Percentiles rank a stretch among this genome's conserved stretches.
Evolutionary conservation across 2,329 filamentous ascomycete genomes (phyloP).

Genomic region (Sporothrix schenckii): DNA sequence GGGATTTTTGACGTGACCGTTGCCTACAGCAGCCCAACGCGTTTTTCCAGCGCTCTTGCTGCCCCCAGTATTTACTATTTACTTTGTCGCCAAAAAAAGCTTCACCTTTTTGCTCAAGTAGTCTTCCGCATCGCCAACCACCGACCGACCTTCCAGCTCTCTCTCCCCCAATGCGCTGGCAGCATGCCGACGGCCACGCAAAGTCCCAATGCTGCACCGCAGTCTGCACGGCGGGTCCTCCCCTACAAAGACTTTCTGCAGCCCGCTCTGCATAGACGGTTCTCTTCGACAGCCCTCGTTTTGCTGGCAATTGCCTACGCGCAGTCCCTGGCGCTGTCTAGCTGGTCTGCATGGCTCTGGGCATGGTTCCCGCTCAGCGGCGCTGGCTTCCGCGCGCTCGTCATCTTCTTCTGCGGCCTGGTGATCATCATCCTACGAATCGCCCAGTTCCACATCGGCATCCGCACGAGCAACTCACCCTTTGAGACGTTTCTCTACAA

Average conservation of each 20-base stretch:
- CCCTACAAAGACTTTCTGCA: slow-evolving; percentile 89
- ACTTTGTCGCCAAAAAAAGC: slow-evolving; percentile 32
- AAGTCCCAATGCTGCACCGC: slow-evolving; percentile 29
- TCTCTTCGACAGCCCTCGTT: slow-evolving; percentile 73
- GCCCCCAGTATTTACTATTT: slow-evolving; percentile 29
- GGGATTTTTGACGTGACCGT: slow-evolving; percentile 21
- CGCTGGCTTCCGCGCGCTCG: slow-evolving; percentile 71
- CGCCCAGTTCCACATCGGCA: slow-evolving; percentile 75
- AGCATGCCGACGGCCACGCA: slow-evolving; percentile 53
- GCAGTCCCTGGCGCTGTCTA: slow-evolving; percentile 70
- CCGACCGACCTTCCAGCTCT: neutral
- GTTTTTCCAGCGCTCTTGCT: slow-evolving; percentile 27
- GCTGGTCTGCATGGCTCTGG: slow-evolving; percentile 75
- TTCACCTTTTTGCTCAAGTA: slow-evolving; percentile 10
- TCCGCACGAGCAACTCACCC: slow-evolving; percentile 70
- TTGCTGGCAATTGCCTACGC: slow-evolving; percentile 72
- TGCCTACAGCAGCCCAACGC: slow-evolving; percentile 28
- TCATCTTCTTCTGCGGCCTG: slow-evolving; percentile 76
- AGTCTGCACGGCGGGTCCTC: slow-evolving; percentile 55
- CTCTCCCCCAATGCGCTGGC: slow-evolving; percentile 46
- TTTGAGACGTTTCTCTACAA: slow-evolving; percentile 65
- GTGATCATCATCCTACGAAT: slow-evolving; percentile 83
- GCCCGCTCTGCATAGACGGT: slow-evolving; percentile 82
- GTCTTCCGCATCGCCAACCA: neutral
- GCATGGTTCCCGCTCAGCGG: slow-evolving; percentile 80